Evolutionary conservation across 345 rosid species (phyloP), one percentile per base, ranked within the genome.

Genomic region (Salix purpurea): DNA sequence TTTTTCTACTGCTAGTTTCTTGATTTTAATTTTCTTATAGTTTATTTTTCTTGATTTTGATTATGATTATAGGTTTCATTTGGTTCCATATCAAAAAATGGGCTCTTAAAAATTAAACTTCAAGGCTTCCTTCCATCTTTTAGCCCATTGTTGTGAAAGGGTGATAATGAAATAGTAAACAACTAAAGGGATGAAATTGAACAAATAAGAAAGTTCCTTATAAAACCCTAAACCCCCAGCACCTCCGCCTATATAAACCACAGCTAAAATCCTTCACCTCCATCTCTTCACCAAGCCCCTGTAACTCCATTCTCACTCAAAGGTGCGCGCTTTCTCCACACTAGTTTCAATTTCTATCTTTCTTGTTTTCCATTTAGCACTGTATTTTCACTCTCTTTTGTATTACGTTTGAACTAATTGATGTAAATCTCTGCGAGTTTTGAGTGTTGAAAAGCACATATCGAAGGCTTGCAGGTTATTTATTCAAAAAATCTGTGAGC

Each of bases 381-480:
- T 24, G 26, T 28, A 3, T 24, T 37, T 77, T 3, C 28, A 21
- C 4, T 32, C 19, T 61, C 14, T 50, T 5, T 15, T 10, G 9
- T 11, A 23, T 24, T 18, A 21, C 6, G 1, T 26, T 1, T 4
- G 9, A 15, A 26, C 64, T 5, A 12, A 23, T 1, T 6, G 4
- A 23, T 12, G 21, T 7, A n/a, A 64, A 1, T 30, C 28, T 65
- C 12, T 26, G 19, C 7, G 0, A 5, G 34, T 9, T 34, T 54
- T 32, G 46, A 16, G 65, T 19, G 12, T 52, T n/a, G 11, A 71
- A 68, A 71, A 82, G 96, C 98, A 91, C 95, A 86, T 76, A 82
- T 91, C 97, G 98, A 90, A 93, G 98, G 97, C 86, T 91, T 87
- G 87, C 87, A 73, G 92, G 83, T 69, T 79, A 64, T 70, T 75